These are phyloP conservation scores for Backusella parvicylindrica DNA, from an alignment of 192 early-diverging fungal genomes.

Conservation along the genomic window DNA sequence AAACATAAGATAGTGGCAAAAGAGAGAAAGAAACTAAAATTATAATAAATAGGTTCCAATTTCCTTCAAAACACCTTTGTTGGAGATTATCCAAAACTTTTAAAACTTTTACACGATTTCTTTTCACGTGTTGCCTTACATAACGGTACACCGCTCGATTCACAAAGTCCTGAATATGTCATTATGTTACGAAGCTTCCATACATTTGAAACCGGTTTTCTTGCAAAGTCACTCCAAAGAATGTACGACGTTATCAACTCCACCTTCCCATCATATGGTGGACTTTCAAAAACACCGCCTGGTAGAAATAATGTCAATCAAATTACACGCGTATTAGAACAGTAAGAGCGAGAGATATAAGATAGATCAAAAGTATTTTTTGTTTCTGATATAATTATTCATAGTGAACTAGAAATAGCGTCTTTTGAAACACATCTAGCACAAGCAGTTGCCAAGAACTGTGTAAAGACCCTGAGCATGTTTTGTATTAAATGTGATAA, in stretches of 20 bases:
- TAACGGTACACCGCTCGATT: conserved; percentile 37
- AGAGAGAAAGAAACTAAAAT: background rate
- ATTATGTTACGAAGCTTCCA: conserved; percentile 37
- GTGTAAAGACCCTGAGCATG: conserved; percentile 55
- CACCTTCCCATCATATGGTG: conserved; percentile 52
- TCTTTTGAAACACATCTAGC: conserved; percentile 59
- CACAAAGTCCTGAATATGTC: conserved; percentile 43
- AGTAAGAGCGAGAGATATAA: conserved; percentile 26
- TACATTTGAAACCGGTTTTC: conserved; percentile 42
- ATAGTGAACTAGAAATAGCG: conserved; percentile 60
- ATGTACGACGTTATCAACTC: conserved; percentile 62
- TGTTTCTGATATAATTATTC: background rate
- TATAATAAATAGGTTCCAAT: conserved; percentile 34
- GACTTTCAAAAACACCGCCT: conserved; percentile 33
- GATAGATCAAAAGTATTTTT: background rate
- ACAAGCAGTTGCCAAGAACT: conserved; percentile 50
- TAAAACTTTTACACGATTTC: conserved; percentile 49
- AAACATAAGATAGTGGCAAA: background rate
- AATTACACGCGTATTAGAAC: conserved; percentile 51
- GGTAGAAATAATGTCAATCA: conserved; percentile 52
- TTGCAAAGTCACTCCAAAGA: conserved; percentile 50
- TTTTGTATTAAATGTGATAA: conserved; percentile 55
- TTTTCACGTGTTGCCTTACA: conserved; percentile 50
- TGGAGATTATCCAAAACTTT: conserved; percentile 48
- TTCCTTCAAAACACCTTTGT: conserved; percentile 52